Evolutionary conservation across 306 rosid species (phyloP), one percentile per base, ranked within the genome.

Genomic region (Malus sylvestris): DNA sequence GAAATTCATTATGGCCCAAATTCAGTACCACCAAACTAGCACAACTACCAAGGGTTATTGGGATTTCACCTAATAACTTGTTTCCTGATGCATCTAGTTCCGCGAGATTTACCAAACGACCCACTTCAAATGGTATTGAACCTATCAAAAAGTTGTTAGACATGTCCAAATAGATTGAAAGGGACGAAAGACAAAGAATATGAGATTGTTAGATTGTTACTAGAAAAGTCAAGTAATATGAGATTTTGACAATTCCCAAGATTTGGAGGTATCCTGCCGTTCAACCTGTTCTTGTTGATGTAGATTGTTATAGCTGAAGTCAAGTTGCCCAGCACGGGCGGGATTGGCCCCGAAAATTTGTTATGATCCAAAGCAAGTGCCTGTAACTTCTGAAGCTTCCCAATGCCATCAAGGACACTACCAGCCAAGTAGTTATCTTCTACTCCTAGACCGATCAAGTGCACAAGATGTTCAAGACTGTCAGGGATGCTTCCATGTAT

Each of bases 211-310:
- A 85, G 58, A 16, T 25, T 79, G 74, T 85, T 85, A 60, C 8
- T 4, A 8, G 78, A 57, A 25, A 85, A 40, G 59, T 66, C 57
- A 2, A 85, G 71, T 3, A 1, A 3, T 32, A 67, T 80, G 63
- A 85, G 68, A 3, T 67, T 72, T 75, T 12, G 57, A 30, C 82
- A 82, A 13, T 79, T 66, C 19, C 82, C 83, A 4, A 82, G 70
- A 65, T 70, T 79, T 32, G 80, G 46, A n/a, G 82, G 84, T 71
- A 82, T 76, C 0, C 15, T 53, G 67, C 88, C 84, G 35, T 76
- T 67, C 7, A 82, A 67, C 23, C 20, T 38, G 12, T 85, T 85
- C 6, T 13, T 23, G 23, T 1, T 23, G 80, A 85, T 18, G 46
- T 4, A 20, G 20, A 85, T 64, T 10, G 1, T 14, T 7, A 60